Evolutionary conservation across 2,329 filamentous ascomycete genomes (phyloP).

Genomic region (Exophiala aquamarina): DNA sequence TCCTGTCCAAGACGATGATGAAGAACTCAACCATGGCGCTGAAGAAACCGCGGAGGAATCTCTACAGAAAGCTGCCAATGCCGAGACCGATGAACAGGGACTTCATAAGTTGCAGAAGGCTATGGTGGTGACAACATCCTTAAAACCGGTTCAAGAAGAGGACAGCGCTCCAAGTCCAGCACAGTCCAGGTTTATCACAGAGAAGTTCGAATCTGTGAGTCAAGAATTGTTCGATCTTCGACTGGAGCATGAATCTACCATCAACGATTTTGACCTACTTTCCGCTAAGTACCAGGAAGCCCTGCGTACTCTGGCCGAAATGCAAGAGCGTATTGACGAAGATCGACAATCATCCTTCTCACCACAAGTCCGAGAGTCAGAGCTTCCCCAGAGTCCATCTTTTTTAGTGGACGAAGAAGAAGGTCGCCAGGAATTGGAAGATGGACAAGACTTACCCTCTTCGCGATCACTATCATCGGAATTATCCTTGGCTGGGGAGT

Average conservation of each 20-base stretch:
- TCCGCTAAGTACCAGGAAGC: slow-evolving; percentile 90
- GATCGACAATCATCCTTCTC: slow-evolving; percentile 55
- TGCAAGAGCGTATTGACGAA: slow-evolving; percentile 84
- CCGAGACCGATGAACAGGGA: slow-evolving; percentile 33
- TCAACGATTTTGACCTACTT: slow-evolving; percentile 78
- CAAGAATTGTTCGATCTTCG: slow-evolving; percentile 89
- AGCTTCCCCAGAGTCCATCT: slow-evolving; percentile 63
- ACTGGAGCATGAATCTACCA: slow-evolving; percentile 81
- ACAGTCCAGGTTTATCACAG: slow-evolving; percentile 81
- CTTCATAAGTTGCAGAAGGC: slow-evolving; percentile 38
- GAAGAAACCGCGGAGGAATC: slow-evolving; percentile 23
- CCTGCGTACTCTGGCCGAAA: slow-evolving; percentile 74
- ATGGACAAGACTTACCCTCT: slow-evolving; percentile 67
- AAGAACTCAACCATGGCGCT: slow-evolving; percentile 25
- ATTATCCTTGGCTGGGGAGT: slow-evolving; percentile 82
- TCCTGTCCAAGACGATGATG: slow-evolving; percentile 29
- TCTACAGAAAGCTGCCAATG: slow-evolving; percentile 15
- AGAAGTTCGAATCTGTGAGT: slow-evolving; percentile 87
- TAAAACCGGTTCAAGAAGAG: slow-evolving; percentile 50
- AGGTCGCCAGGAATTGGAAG: slow-evolving; percentile 63
- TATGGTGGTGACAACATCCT: slow-evolving; percentile 24
- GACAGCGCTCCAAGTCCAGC: slow-evolving; percentile 65
- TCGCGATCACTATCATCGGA: slow-evolving; percentile 93
- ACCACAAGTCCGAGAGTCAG: slow-evolving; percentile 44
- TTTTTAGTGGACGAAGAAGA: slow-evolving; percentile 74